These are phyloP conservation scores for Leccinum subgranulosum DNA, from an alignment of 768 basidiomycete genomes.

Conservation along the genomic window DNA sequence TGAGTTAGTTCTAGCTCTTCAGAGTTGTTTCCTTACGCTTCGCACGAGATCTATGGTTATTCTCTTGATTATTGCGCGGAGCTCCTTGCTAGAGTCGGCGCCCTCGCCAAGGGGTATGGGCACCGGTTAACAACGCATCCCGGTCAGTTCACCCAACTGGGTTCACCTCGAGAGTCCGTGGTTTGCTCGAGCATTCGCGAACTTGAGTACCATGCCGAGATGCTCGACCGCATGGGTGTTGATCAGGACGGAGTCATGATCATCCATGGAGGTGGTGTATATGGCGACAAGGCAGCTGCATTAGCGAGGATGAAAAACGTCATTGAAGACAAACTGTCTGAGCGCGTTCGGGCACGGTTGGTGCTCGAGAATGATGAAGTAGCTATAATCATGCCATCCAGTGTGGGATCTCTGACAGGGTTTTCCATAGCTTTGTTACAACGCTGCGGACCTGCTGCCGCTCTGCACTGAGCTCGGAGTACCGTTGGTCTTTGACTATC, in stretches of 20 bases:
- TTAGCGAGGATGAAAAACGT: slow-evolving; percentile 71
- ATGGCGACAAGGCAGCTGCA: slow-evolving; percentile 73
- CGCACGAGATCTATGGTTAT: slow-evolving; percentile 79
- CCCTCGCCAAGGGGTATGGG: slow-evolving; percentile 63
- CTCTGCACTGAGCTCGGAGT: slow-evolving; percentile 81
- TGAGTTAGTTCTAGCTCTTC: slow-evolving; percentile 49
- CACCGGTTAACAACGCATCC: slow-evolving; percentile 87
- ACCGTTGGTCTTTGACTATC: slow-evolving; percentile 74
- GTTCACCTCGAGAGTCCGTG: slow-evolving; percentile 73
- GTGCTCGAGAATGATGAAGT: slow-evolving; percentile 97
- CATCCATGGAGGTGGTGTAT: slow-evolving; percentile 82
- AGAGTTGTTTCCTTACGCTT: slow-evolving; percentile 92
- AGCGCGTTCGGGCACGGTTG: slow-evolving; percentile 65
- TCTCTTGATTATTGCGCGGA: slow-evolving; percentile 68
- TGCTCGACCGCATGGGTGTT: slow-evolving; percentile 81
- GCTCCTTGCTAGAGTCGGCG: slow-evolving; percentile 55
- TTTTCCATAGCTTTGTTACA: slow-evolving; percentile 66
- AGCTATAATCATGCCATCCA: neutral
- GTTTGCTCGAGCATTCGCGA: slow-evolving; percentile 76
- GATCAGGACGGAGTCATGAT: slow-evolving; percentile 87
- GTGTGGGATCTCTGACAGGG: neutral
- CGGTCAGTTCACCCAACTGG: slow-evolving; percentile 82
- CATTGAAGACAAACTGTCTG: slow-evolving; percentile 54
- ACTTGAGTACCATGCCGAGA: slow-evolving; percentile 81
- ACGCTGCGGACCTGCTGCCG: slow-evolving; percentile 83